Base-by-base conservation (phyloP, 441 rosid species). In the Populus trichocarpa region DNA sequence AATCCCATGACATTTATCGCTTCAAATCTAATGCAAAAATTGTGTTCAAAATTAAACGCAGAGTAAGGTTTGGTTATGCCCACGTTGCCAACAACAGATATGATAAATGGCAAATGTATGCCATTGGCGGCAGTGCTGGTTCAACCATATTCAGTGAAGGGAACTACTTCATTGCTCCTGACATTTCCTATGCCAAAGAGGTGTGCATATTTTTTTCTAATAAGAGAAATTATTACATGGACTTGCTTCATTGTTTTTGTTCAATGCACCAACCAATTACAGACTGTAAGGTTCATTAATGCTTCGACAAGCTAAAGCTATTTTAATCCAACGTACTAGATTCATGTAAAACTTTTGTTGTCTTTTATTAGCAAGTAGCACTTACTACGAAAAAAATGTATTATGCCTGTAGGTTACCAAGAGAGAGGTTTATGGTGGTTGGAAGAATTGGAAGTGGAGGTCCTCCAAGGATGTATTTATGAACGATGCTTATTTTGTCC, bases 71-170 rank as follows among this genome's bases (percentile, higher is more conserved):
- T 74, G 99, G 99, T 1, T 93, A 91, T 53, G 92, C 92, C 81
- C 99, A 95, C 59, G 93, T 93, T 2, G 97, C 91, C 80, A 95
- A 95, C 91, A 95, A 95, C 67, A 92, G 92, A 82, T 95, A 95
- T 79, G 92, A 95, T 75, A 94, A 95, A 82, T 95, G 99, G 99
- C 85, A 86, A 78, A 95, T 93, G 98, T 95, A 95, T 76, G 99
- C 99, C 8, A 91, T 95, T 13, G 98, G 98, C 28, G 98, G 99
- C 72, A 95, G 99, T 67, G 97, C 98, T 30, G 77, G 78, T 46
- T 97, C 99, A 26, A 93, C 98, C 53, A 95, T 95, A 79, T 91
- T 92, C 84, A 93, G 99, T 82, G 91, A 95, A 86, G 97, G 97
- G 38, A 95, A 93, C 87, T 86, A 96, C 75, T 93, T 88, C 18